These are phyloP conservation scores for Pythium guiyangense DNA, from an alignment of 352 stramenopile species.

Conservation along the genomic window DNA sequence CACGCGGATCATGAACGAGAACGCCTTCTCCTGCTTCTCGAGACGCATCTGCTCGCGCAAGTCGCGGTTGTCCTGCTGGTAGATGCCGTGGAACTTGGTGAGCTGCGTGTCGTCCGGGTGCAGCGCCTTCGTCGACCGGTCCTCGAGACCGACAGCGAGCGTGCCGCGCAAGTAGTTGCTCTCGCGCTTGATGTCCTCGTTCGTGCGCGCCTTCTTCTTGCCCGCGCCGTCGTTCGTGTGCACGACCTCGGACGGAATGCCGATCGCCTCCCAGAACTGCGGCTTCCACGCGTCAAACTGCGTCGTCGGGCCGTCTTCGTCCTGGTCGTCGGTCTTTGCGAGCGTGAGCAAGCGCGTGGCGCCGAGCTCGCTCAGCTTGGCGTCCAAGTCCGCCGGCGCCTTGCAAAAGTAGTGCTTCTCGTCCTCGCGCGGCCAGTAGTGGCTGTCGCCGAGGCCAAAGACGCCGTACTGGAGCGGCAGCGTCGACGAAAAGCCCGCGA, in stretches of 20 bases:
- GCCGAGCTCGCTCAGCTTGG: slow-evolving; percentile 69
- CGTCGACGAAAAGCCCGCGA: slow-evolving; percentile 51
- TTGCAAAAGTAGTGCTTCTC: slow-evolving; percentile 87
- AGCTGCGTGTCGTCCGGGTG: slow-evolving; percentile 68
- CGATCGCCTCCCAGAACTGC: slow-evolving; percentile 67
- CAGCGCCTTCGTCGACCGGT: slow-evolving; percentile 71
- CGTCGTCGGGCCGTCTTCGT: slow-evolving; percentile 71
- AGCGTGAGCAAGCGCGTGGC: slow-evolving; percentile 53
- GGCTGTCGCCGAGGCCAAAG: slow-evolving; percentile 72
- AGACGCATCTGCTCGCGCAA: slow-evolving; percentile 69
- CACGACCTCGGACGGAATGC: slow-evolving; percentile 54
- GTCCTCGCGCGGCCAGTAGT: slow-evolving; percentile 80
- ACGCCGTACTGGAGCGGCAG: slow-evolving; percentile 72
- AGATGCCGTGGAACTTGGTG: slow-evolving; percentile 97
- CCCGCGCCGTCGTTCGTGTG: slow-evolving; percentile 22
- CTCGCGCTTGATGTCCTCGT: slow-evolving; percentile 82
- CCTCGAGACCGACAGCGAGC: slow-evolving; percentile 55
- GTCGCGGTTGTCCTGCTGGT: slow-evolving; percentile 96
- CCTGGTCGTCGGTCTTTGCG: slow-evolving; percentile 77
- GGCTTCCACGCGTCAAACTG: slow-evolving; percentile 74
- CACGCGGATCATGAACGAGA: slow-evolving; percentile 96
- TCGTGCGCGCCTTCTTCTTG: slow-evolving; percentile 74
- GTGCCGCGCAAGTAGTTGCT: slow-evolving; percentile 78
- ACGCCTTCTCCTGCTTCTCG: slow-evolving; percentile 89
- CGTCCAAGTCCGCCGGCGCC: slow-evolving; percentile 57